Conservation (phyloP, 2,329 filamentous ascomycete genomes). For the Colletotrichum sp. region DNA sequence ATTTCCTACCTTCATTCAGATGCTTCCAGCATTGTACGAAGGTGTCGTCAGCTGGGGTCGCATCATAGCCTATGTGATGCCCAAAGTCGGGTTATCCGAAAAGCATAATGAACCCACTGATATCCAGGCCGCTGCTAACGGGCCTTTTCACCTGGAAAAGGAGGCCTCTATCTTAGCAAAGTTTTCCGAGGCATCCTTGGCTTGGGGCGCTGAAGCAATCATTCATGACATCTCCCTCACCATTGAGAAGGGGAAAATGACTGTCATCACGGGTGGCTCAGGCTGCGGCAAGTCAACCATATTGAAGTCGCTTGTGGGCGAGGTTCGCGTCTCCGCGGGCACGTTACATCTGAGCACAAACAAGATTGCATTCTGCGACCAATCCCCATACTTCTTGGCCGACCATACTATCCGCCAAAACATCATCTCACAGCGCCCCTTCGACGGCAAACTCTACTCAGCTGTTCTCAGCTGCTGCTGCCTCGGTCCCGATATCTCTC, state of each 20-base stretch:
- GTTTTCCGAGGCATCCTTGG: background rate
- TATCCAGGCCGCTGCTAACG: background rate
- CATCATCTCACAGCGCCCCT: background rate
- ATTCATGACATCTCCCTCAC: background rate
- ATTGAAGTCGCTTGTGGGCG: background rate
- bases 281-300: background rate
- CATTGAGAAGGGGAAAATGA: background rate
- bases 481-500: background rate
- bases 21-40: background rate
- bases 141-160: rapidly evolving
- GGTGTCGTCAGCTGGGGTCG: background rate
- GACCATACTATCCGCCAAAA: background rate
- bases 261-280: background rate
- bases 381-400: background rate
- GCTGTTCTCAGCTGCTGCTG: background rate
- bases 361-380: background rate
- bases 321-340: background rate
- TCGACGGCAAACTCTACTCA: background rate
- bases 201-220: background rate
- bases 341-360: background rate
- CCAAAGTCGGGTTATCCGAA: background rate
- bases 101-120: background rate
- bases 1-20: background rate
- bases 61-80: background rate
- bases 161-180: background rate